Evolutionary conservation across 1,284 basidiomycete genomes (phyloP).

Genomic region (Puccinia horiana): DNA sequence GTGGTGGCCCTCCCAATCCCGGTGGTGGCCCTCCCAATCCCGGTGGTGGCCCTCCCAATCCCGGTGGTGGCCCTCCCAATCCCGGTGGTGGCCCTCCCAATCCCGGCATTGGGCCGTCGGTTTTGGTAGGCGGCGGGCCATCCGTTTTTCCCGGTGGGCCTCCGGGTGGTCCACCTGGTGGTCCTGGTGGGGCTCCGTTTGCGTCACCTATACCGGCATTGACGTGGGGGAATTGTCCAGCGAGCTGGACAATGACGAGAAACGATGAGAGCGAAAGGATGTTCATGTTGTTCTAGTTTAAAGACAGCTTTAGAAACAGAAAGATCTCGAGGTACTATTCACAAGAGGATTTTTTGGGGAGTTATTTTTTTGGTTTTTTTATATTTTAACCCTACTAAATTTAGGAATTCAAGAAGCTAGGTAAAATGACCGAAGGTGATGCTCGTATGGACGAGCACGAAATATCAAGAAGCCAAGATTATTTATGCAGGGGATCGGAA

Average conservation of each 20-base stretch:
- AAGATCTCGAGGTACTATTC: neutral
- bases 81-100: neutral
- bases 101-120: neutral
- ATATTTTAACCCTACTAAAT: neutral
- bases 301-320: neutral
- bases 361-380: neutral
- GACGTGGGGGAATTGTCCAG: neutral
- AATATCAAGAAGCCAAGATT: neutral
- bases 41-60: neutral
- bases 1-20: too few species aligned
- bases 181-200: neutral
- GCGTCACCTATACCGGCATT: neutral
- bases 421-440: neutral
- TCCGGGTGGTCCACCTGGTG: too few species aligned
- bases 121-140: neutral
- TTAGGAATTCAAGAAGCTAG: neutral
- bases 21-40: neutral
- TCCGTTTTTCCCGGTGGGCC: neutral
- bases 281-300: slow-evolving; percentile 8
- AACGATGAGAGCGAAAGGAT: neutral
- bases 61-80: neutral
- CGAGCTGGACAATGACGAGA: slow-evolving; percentile 1
- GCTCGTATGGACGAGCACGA: neutral
- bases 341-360: neutral
- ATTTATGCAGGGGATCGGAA: too few species aligned